These are phyloP conservation scores for Kwoniella mangroviensis DNA, from an alignment of 768 basidiomycete species.

Conservation along the genomic window DNA sequence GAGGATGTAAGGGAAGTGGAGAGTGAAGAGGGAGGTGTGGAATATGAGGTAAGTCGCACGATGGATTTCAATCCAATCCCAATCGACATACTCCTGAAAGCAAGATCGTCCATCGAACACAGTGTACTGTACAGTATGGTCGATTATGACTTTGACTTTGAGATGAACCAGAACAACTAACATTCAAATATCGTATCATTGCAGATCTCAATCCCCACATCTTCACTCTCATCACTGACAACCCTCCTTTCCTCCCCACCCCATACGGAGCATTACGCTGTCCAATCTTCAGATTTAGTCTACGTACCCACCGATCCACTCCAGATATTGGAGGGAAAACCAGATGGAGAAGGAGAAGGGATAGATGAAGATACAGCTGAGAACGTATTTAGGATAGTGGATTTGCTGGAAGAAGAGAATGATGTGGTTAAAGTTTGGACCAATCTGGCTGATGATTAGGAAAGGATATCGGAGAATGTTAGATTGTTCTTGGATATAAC, in stretches of 20 bases:
- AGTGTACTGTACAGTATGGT: too few species aligned
- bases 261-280: constrained; percentile 18
- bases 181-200: neutral
- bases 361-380: constrained; percentile 47
- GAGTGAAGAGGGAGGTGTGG: constrained; percentile 31
- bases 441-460: constrained; percentile 41
- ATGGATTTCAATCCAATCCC: too few species aligned
- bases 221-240: constrained; percentile 17
- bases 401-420: constrained; percentile 46
- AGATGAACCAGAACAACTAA: too few species aligned
- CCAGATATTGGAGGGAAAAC: constrained; percentile 20
- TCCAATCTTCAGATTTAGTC: constrained; percentile 46
- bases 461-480: neutral
- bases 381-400: constrained; percentile 39
- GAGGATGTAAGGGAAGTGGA: constrained; percentile 51
- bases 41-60: constrained; percentile 39
- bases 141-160: too few species aligned
- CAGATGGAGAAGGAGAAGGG: constrained; percentile 37
- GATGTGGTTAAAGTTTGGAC: constrained; percentile 56
- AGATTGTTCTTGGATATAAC: too few species aligned
- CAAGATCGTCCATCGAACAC: too few species aligned
- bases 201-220: constrained; percentile 32
- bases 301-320: constrained; percentile 45
- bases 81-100: too few species aligned
- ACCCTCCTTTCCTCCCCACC: constrained; percentile 16